Evolutionary conservation across 768 basidiomycete species (phyloP).

Genomic region (Trametes sanguinea): DNA sequence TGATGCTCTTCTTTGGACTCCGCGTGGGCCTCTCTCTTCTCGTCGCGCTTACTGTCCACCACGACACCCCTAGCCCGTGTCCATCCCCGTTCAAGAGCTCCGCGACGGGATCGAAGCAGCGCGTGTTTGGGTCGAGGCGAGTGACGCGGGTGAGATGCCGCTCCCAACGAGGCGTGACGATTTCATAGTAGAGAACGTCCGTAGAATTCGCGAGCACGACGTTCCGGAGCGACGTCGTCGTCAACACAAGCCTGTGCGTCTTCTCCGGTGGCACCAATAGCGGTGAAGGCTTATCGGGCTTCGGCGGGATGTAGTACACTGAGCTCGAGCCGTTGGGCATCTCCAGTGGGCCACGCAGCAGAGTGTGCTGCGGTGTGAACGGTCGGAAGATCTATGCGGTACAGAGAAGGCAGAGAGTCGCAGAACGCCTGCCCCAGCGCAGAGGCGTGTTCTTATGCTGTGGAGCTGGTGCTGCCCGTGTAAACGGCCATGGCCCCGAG

Average conservation of each 20-base stretch:
- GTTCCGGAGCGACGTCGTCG: slow-evolving; percentile 41
- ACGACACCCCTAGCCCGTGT: too few relatives aligned
- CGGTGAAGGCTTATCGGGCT: background rate
- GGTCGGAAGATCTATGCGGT: too few relatives aligned
- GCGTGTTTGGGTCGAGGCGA: slow-evolving; percentile 34
- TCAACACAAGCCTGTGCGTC: slow-evolving; percentile 36
- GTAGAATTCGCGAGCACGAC: slow-evolving; percentile 40
- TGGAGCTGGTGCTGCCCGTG: slow-evolving; percentile 9
- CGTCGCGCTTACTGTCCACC: background rate
- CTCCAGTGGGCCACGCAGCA: background rate
- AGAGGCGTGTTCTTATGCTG: background rate
- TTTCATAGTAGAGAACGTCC: slow-evolving; percentile 43
- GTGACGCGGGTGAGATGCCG: slow-evolving; percentile 37
- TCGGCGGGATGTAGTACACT: slow-evolving; percentile 18
- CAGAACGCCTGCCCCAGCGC: background rate
- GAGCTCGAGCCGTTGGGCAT: slow-evolving; percentile 10
- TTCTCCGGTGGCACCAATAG: background rate
- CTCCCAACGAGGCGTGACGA: slow-evolving; percentile 43
- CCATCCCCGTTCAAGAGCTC: slow-evolving; percentile 34
- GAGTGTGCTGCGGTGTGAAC: background rate
- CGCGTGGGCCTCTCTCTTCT: slow-evolving; percentile 10
- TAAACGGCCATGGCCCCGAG: slow-evolving; percentile 3
- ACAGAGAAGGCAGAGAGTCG: background rate
- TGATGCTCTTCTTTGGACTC: slow-evolving; percentile 26
- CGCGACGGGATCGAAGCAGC: slow-evolving; percentile 35